A percentile compares a stretch with the other conserved stretches of the same genome.
Evolutionary conservation across 2,329 filamentous ascomycete species (phyloP).

Genomic region (Fusarium nygamai): DNA sequence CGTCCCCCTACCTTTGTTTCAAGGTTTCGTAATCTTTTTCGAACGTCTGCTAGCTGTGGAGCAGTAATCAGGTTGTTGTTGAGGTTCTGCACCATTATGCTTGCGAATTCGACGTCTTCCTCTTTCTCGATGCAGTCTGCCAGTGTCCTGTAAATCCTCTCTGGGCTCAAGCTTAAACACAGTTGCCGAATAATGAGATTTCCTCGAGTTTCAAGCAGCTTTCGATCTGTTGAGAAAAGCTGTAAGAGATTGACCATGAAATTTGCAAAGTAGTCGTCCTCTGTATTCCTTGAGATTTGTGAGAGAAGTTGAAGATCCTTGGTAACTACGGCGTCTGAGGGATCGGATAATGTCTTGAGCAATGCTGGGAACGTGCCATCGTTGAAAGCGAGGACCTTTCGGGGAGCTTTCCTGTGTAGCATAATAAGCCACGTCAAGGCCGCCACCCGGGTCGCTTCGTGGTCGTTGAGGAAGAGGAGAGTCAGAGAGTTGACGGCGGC

Average conservation of each 20-base stretch:
- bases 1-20: slow-evolving; percentile 74
- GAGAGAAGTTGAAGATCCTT: slow-evolving; percentile 93
- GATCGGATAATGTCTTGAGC: slow-evolving; percentile 95
- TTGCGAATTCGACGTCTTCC: slow-evolving; percentile 97
- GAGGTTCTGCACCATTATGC: slow-evolving; percentile 99
- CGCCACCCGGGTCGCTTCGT: slow-evolving; percentile 93
- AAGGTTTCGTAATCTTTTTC: slow-evolving; percentile 88
- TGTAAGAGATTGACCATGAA: slow-evolving; percentile 98
- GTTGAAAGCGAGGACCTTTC: slow-evolving; percentile 93
- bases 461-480: slow-evolving; percentile 92
- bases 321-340: slow-evolving; percentile 93
- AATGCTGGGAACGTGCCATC: slow-evolving; percentile 96
- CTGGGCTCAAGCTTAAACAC: slow-evolving; percentile 90
- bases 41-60: slow-evolving; percentile 88
- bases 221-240: slow-evolving; percentile 92
- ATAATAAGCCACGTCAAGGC: slow-evolving; percentile 97
- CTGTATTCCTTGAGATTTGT: slow-evolving; percentile 95
- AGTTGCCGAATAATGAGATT: slow-evolving; percentile 97
- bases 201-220: slow-evolving; percentile 88
- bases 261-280: slow-evolving; percentile 96
- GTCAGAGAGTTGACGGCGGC: slow-evolving; percentile 94
- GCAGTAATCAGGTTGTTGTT: slow-evolving; percentile 99
- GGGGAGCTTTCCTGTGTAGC: slow-evolving; percentile 93
- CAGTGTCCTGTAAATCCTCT: slow-evolving; percentile 93
- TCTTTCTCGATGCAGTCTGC: slow-evolving; percentile 98